Conservation (phyloP, 1,139 yeast genomes). For the Debaryomycetaceae sp. region DNA sequence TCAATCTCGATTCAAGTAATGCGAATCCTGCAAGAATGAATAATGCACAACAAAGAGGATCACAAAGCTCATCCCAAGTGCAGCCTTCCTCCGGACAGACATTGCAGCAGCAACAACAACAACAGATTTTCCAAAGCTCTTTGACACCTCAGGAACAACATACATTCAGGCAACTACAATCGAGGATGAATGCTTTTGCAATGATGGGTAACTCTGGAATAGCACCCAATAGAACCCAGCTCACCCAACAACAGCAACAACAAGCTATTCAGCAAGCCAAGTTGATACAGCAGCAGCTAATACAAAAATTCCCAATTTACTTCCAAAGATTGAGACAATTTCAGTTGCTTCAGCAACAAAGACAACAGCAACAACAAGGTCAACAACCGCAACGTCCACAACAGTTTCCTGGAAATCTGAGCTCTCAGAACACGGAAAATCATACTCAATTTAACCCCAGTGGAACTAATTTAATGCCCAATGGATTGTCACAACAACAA, state of each 20-base stretch:
- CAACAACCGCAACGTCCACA: constrained; percentile 7
- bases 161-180: constrained; percentile 40
- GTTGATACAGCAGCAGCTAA: constrained; percentile 39
- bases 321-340: constrained; percentile 43
- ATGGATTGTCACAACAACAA: constrained; percentile 11
- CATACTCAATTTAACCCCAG: neutral
- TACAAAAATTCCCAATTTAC: constrained; percentile 43
- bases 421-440: neutral
- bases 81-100: constrained; percentile 11
- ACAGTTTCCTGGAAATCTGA: neutral
- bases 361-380: constrained; percentile 22
- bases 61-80: neutral
- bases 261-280: constrained; percentile 47
- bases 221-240: constrained; percentile 42
- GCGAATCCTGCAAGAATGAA: constrained; percentile 12
- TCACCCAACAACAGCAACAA: constrained; percentile 45
- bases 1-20: constrained; percentile 1
- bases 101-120: constrained; percentile 42
- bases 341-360: constrained; percentile 38
- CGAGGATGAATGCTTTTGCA: constrained; percentile 39
- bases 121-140: constrained; percentile 43
- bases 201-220: constrained; percentile 46
- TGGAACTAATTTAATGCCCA: constrained; percentile 5
- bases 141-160: constrained; percentile 45
- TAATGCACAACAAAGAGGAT: constrained; percentile 1